Evolutionary conservation across 495 filamentous ascomycete species (phyloP).

Genomic region (Tuber melanosporum): DNA sequence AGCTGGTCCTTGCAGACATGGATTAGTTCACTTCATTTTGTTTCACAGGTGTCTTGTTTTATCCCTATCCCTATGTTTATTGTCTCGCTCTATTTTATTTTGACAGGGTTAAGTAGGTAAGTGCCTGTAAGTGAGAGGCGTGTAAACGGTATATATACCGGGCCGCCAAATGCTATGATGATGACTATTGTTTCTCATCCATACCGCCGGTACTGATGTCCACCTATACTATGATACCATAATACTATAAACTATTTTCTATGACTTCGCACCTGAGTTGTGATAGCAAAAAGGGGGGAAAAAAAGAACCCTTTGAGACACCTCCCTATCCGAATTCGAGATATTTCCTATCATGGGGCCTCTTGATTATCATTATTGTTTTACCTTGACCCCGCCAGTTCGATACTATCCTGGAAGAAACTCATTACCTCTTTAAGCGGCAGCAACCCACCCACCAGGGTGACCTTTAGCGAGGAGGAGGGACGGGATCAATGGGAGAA

Average conservation of each 20-base stretch:
- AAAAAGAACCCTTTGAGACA: neutral
- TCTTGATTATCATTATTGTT: neutral
- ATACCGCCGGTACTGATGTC: neutral
- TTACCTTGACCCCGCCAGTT: too few relatives aligned
- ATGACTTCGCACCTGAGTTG: neutral
- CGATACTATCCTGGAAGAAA: neutral
- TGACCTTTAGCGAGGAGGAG: neutral
- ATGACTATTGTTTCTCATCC: neutral
- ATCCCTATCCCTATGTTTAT: neutral
- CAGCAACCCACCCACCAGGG: neutral
- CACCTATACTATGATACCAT: neutral
- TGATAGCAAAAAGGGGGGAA: neutral
- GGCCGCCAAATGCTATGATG: neutral
- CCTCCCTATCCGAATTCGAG: neutral
- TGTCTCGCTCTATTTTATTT: neutral
- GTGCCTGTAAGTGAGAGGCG: neutral
- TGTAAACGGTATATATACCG: neutral
- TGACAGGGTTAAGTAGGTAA: neutral
- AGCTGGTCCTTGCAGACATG: slow-evolving; percentile 30
- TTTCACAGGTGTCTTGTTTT: neutral
- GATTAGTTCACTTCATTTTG: neutral
- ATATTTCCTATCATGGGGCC: neutral
- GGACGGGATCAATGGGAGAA: neutral
- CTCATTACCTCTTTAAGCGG: neutral
- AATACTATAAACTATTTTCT: neutral